Percentiles rank a stretch among this genome's conserved stretches.
These are phyloP conservation scores for Sarocladium kiliense DNA, from an alignment of 2,329 filamentous ascomycete genomes.

Conservation along the genomic window DNA sequence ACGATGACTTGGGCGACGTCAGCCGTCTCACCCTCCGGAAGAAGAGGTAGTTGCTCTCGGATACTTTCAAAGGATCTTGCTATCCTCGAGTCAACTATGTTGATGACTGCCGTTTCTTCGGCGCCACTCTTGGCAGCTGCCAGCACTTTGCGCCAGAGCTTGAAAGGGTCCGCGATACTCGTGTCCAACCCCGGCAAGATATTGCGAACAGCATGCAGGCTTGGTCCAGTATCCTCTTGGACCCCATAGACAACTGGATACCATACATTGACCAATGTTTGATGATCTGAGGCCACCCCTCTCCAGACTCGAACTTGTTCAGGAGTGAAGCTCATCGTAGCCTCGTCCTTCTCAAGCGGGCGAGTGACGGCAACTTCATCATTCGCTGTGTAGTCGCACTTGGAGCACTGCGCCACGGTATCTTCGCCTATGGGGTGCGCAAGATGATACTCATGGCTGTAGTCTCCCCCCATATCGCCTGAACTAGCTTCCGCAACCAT, in stretches of 20 bases:
- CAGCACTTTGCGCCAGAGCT: conserved; percentile 41
- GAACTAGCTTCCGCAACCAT: conserved; percentile 85
- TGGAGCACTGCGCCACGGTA: conserved; percentile 67
- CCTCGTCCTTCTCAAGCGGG: not conserved
- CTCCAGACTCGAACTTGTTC: conserved; percentile 44
- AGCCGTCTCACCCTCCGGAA: conserved; percentile 14
- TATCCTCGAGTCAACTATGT: conserved; percentile 29
- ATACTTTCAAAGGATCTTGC: conserved; percentile 19
- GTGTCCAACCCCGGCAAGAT: conserved; percentile 65
- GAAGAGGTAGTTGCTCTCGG: conserved; percentile 18
- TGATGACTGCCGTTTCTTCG: conserved; percentile 16
- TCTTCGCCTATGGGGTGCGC: conserved; percentile 79
- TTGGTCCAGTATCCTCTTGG: conserved; percentile 22
- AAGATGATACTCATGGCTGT: conserved; percentile 95
- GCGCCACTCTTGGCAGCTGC: not conserved
- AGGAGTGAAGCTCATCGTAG: not conserved
- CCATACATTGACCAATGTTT: conserved; percentile 65
- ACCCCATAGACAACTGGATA: conserved; percentile 38
- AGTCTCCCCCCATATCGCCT: conserved; percentile 88
- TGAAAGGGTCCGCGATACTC: conserved; percentile 55
- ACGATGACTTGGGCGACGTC: conserved; percentile 9
- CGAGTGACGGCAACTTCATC: conserved; percentile 69
- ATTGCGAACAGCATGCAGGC: conserved; percentile 58
- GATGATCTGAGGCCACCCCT: conserved; percentile 63
- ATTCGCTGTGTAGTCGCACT: conserved; percentile 75